Evolutionary conservation across 768 basidiomycete species (phyloP).

Genomic region (Boletus rex-veris): DNA sequence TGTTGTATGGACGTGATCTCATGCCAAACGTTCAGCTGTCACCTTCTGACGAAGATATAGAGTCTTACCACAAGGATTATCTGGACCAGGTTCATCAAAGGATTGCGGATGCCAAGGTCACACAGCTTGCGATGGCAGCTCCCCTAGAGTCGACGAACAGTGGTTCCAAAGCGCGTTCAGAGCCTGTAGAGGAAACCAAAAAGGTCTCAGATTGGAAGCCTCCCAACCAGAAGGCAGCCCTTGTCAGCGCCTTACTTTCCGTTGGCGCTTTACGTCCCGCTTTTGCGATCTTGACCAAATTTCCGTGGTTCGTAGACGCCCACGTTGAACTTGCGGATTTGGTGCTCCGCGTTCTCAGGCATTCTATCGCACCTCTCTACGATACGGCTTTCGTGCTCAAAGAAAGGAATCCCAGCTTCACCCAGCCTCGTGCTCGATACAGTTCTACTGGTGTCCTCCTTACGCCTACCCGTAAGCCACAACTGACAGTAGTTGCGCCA

Average conservation of each 20-base stretch:
- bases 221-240: constrained; percentile 75
- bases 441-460: constrained; percentile 52
- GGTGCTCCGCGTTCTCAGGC: constrained; percentile 68
- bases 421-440: constrained; percentile 61
- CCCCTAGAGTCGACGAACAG: constrained; percentile 59
- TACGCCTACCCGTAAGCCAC: constrained; percentile 54
- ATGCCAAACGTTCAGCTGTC: constrained; percentile 48
- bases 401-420: constrained; percentile 60
- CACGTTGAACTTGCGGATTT: constrained; percentile 85
- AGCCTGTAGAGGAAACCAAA: constrained; percentile 38
- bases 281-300: constrained; percentile 73
- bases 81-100: constrained; percentile 57
- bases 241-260: constrained; percentile 77
- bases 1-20: constrained; percentile 1
- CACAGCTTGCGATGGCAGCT: constrained; percentile 81
- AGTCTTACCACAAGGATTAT: constrained; percentile 61
- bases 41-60: constrained; percentile 78
- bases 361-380: constrained; percentile 70
- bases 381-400: constrained; percentile 46
- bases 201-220: constrained; percentile 37
- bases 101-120: constrained; percentile 65
- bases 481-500: constrained; percentile 76
- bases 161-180: constrained; percentile 37
- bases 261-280: constrained; percentile 82
- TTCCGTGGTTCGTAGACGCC: constrained; percentile 80